Evolutionary conservation across 192 early-diverging fungal species (phyloP).

Genomic region (Phlyctochytrium arcticum): DNA sequence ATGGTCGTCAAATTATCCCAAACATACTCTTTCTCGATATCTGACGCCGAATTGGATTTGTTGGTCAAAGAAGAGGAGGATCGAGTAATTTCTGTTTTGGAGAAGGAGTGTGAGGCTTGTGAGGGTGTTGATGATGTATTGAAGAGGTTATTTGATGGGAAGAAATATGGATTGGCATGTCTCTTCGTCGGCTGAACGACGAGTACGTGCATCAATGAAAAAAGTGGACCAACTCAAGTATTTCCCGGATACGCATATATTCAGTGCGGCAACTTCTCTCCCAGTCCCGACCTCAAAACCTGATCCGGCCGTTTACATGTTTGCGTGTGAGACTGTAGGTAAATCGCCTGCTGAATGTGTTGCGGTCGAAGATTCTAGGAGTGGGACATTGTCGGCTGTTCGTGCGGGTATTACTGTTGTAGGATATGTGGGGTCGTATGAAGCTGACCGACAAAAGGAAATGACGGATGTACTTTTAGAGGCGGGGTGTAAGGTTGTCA

Average conservation of each 20-base stretch:
- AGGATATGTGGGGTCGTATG: slow-evolving; percentile 6
- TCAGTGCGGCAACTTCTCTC: slow-evolving; percentile 2
- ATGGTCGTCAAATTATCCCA: slow-evolving; percentile 5
- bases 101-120: not conserved
- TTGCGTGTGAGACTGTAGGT: slow-evolving; percentile 2
- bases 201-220: not conserved
- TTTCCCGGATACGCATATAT: not conserved
- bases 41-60: not conserved
- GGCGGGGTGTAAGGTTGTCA: slow-evolving; percentile 3
- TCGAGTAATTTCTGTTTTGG: not conserved
- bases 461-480: not conserved
- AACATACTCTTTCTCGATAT: not conserved
- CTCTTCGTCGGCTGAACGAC: slow-evolving; percentile 7
- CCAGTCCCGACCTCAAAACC: slow-evolving; percentile 8
- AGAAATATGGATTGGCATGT: slow-evolving; percentile 7
- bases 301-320: slow-evolving; percentile 6
- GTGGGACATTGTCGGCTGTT: not conserved
- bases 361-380: slow-evolving; percentile 6
- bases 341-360: not conserved
- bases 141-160: not conserved
- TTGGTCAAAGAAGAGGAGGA: slow-evolving; percentile 5
- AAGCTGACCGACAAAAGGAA: not conserved
- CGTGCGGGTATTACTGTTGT: slow-evolving; percentile 6
- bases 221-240: not conserved
- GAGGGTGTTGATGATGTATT: not conserved